Conservation (phyloP, 176 grass and related monocot genomes). For the Alloteropsis semialata region DNA sequence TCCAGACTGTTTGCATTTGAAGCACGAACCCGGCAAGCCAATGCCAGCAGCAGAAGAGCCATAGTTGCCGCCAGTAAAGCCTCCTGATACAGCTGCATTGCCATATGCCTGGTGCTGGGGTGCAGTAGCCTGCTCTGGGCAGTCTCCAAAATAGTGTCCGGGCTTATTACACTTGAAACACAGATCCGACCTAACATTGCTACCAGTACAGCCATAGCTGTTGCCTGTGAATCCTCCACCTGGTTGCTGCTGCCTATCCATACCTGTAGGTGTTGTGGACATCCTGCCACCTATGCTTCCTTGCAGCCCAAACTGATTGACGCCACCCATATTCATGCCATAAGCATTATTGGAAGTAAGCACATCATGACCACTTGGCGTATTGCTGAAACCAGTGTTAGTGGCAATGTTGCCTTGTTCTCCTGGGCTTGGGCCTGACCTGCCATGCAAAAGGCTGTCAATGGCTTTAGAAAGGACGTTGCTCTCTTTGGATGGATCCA, state of each 20-base stretch:
- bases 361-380: neutral
- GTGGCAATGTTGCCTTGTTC: neutral
- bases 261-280: neutral
- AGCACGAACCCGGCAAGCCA: neutral
- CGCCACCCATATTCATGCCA: neutral
- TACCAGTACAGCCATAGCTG: neutral
- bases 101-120: constrained; percentile 36
- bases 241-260: constrained; percentile 44
- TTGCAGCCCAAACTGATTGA: neutral
- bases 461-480: constrained; percentile 40
- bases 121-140: constrained; percentile 27
- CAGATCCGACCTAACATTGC: neutral
- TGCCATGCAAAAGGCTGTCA: constrained; percentile 36
- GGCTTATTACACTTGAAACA: constrained; percentile 76
- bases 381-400: neutral
- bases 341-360: neutral
- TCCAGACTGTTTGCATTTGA: neutral
- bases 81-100: too few relatives aligned
- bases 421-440: neutral
- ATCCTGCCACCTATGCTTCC: neutral
- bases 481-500: constrained; percentile 52
- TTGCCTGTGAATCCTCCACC: constrained; percentile 13
- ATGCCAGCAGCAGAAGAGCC: too few relatives aligned
- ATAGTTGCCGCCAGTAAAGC: too few relatives aligned
- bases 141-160: constrained; percentile 64